A percentile compares a stretch with the other conserved stretches of the same genome.
phyloP scores from a whole-genome alignment of 495 filamentous ascomycete genomes.

The Aspergillus hancockii region DNA sequence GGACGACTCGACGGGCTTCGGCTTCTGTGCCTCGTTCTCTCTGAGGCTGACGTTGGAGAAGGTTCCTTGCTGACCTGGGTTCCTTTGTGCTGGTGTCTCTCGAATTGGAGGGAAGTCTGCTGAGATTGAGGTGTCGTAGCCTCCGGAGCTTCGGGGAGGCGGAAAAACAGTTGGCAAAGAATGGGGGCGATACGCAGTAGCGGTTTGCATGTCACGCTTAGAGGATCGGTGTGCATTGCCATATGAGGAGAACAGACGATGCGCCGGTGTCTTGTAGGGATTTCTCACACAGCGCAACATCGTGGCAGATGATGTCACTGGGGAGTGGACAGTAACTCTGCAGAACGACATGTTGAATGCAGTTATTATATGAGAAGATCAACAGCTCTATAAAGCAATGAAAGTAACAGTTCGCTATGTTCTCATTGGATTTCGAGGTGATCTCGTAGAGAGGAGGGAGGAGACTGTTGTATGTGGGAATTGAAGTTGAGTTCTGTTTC shows the following conservation, averaged over 20 bases:
- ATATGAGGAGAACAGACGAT: slow-evolving; percentile 68
- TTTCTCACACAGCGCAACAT: slow-evolving; percentile 52
- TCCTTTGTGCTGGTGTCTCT: slow-evolving; percentile 25
- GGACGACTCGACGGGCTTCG: slow-evolving; percentile 38
- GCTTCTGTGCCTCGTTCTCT: slow-evolving; percentile 67
- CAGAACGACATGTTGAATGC: slow-evolving; percentile 36
- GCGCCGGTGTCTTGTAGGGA: slow-evolving; percentile 44
- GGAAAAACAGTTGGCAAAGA: slow-evolving; percentile 62
- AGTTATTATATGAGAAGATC: background rate
- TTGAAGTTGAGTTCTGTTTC: slow-evolving; percentile 21
- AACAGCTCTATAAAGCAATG: slow-evolving; percentile 9
- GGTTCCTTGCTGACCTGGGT: slow-evolving; percentile 19
- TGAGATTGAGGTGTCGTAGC: slow-evolving; percentile 70
- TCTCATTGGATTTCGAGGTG: slow-evolving; percentile 12
- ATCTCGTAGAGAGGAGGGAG: slow-evolving; percentile 14
- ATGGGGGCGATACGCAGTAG: slow-evolving; percentile 76
- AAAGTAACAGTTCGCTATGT: slow-evolving; percentile 1
- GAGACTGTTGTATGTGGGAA: slow-evolving; percentile 18
- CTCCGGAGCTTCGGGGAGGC: slow-evolving; percentile 65
- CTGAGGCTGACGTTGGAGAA: slow-evolving; percentile 41
- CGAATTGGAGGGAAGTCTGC: slow-evolving; percentile 40
- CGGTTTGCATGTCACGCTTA: slow-evolving; percentile 69
- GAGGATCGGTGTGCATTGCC: slow-evolving; percentile 54
- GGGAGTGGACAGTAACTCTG: slow-evolving; percentile 33
- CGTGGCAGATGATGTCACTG: slow-evolving; percentile 58